Base-by-base conservation (phyloP, 1,284 basidiomycete species). In the Ustilago esculenta region DNA sequence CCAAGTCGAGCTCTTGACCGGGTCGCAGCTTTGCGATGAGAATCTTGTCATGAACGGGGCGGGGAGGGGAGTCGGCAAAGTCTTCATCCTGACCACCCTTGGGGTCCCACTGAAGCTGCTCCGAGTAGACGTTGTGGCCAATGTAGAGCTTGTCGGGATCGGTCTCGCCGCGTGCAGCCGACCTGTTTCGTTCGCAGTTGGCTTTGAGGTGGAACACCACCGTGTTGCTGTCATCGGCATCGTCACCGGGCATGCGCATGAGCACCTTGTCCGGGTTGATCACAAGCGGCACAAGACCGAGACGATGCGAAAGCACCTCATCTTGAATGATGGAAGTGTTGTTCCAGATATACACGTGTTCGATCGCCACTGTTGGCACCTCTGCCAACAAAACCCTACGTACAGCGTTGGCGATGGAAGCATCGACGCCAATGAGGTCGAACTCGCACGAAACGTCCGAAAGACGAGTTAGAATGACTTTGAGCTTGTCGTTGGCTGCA, bases 311-410 rank as follows among this genome's bases (percentile, higher is more conserved):
- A 14, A 98, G 86, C 1, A 98, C 90, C 83, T 98, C 95, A 81
- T 98, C 95, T 54, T 90, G 92, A 58, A 98, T 89, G 75, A 98
- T 92, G 2, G 89, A 90, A 0, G 92, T 98, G 83, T 98, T 99
- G 85, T 97, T 91, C 88, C 90, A 97, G 2, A 96, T 86, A 82
- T 94, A 98, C 8, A 93, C 92, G 67, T 90, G 86, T 81, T 98
- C 95, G 58, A 98, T 90, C n/a, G 91, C 91, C 12, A 98, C 85
- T 0, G 92, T 91, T 5, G 77, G 77, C 18, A 79, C 94, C 86
- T 99, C 95, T 23, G 96, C 91, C 48, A 98, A 92, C 79, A 98
- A 86, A 52, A 95, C 91, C 57, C 95, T 86, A 37, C 96, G 87
- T 72, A 97, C 87, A 0, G 95, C 93, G 82, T 99, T 98, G 23